These are phyloP conservation scores for Naganishia vishniacii DNA, from an alignment of 768 basidiomycete species.

Conservation along the genomic window DNA sequence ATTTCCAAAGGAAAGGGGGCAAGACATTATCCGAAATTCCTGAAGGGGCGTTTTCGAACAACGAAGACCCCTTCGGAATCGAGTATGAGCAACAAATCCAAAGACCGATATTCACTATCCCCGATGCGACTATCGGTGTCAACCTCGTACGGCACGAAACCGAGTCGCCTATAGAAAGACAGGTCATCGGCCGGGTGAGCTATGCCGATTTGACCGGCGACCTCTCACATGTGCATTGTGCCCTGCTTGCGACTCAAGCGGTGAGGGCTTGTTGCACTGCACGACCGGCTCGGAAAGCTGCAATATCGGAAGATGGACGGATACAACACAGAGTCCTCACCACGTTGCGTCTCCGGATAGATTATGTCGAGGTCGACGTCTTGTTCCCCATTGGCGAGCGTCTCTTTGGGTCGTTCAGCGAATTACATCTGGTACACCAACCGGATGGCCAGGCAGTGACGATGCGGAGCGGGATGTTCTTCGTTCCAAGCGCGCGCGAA, in stretches of 20 bases:
- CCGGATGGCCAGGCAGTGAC: slow-evolving; percentile 53
- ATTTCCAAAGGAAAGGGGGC: slow-evolving; percentile 30
- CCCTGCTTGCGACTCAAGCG: slow-evolving; percentile 58
- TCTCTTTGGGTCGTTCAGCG: slow-evolving; percentile 34
- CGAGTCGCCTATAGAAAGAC: slow-evolving; percentile 27
- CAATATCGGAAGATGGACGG: not conserved
- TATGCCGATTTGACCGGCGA: slow-evolving; percentile 45
- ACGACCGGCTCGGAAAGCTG: not conserved
- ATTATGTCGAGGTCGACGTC: slow-evolving; percentile 36
- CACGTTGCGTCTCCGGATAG: slow-evolving; percentile 31
- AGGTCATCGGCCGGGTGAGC: slow-evolving; percentile 13
- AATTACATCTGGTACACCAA: slow-evolving; percentile 52
- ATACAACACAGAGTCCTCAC: not conserved
- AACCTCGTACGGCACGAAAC: slow-evolving; percentile 24
- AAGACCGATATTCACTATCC: slow-evolving; percentile 20
- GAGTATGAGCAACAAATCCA: slow-evolving; percentile 1
- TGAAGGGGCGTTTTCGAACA: slow-evolving; percentile 6
- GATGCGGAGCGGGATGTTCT: slow-evolving; percentile 51
- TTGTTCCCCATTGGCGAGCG: slow-evolving; percentile 49
- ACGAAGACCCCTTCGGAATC: slow-evolving; percentile 20
- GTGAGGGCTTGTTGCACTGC: slow-evolving; percentile 33
- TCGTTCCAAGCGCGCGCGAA: slow-evolving; percentile 56
- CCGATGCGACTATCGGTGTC: slow-evolving; percentile 5
- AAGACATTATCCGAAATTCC: slow-evolving; percentile 12
- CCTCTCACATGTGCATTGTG: slow-evolving; percentile 63